Percentiles rank a stretch among this genome's conserved stretches.
Evolutionary conservation across 2,329 filamentous ascomycete species (phyloP).

Genomic region (Alternaria atra): DNA sequence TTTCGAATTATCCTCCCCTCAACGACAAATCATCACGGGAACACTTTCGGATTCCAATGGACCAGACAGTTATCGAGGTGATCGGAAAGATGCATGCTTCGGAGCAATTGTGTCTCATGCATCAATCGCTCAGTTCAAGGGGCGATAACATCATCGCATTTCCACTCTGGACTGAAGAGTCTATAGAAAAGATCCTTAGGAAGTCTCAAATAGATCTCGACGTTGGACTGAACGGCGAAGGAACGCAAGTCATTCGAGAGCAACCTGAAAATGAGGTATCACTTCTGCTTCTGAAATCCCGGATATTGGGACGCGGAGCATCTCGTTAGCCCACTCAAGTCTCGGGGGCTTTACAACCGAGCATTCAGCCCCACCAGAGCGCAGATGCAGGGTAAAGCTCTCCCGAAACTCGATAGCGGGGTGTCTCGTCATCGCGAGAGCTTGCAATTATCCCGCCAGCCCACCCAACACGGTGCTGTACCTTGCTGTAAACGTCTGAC

Average conservation of each 20-base stretch:
- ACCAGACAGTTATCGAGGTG: background rate
- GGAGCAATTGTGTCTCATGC: background rate
- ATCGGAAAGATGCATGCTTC: background rate
- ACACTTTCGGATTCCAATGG: background rate
- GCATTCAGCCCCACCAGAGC: background rate
- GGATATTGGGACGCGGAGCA: background rate
- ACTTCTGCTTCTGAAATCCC: background rate
- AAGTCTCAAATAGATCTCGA: background rate
- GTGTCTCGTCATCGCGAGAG: slow-evolving; percentile 29
- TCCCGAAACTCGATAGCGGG: slow-evolving; percentile 32
- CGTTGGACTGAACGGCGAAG: background rate
- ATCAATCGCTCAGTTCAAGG: background rate
- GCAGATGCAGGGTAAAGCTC: background rate
- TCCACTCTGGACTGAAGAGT: background rate
- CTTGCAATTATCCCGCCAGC: slow-evolving; percentile 36
- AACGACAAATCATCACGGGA: background rate
- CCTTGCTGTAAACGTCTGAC: slow-evolving; percentile 21
- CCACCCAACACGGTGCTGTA: slow-evolving; percentile 27
- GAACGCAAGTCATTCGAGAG: background rate
- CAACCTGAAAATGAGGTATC: background rate
- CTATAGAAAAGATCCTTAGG: background rate
- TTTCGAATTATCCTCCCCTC: background rate
- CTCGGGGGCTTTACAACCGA: slow-evolving; percentile 6
- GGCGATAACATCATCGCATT: background rate
- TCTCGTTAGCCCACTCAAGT: background rate